These are phyloP conservation scores for Trametes cinnabarina DNA, from an alignment of 768 basidiomycete genomes.

Conservation along the genomic window DNA sequence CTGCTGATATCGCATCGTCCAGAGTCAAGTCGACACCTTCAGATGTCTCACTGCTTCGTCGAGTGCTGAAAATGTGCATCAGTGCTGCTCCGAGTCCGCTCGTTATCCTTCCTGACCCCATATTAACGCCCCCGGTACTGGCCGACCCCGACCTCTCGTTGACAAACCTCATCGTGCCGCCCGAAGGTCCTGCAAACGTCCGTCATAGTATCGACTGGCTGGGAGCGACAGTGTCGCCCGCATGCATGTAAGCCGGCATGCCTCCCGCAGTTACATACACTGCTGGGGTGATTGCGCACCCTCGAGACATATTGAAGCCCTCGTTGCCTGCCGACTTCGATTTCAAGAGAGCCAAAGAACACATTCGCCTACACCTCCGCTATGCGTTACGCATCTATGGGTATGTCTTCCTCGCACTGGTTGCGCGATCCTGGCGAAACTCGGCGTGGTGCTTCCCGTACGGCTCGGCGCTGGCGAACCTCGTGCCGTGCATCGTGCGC, in stretches of 20 bases:
- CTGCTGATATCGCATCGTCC: background rate
- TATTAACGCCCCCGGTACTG: constrained; percentile 3
- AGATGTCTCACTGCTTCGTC: constrained; percentile 5
- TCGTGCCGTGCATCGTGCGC: background rate
- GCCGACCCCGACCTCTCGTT: constrained; percentile 8
- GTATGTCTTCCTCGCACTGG: background rate
- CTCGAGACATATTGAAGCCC: background rate
- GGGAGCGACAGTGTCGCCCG: constrained; percentile 1
- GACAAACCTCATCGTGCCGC: background rate
- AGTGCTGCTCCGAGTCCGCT: constrained; percentile 3
- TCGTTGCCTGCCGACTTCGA: constrained; percentile 6
- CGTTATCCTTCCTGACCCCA: background rate
- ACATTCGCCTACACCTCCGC: background rate
- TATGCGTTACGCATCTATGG: background rate
- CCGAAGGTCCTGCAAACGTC: background rate
- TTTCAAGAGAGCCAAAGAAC: background rate
- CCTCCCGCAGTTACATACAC: background rate
- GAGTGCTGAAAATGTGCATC: too few species aligned
- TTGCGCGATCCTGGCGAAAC: background rate
- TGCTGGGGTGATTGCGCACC: background rate
- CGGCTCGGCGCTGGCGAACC: background rate
- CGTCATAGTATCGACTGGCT: constrained; percentile 7
- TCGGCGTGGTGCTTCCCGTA: background rate
- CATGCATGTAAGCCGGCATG: background rate
- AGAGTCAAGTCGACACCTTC: background rate